A percentile compares a stretch with the other conserved stretches of the same genome.
phyloP scores from a whole-genome alignment of 306 rosid species.

The Medicago arabica region DNA sequence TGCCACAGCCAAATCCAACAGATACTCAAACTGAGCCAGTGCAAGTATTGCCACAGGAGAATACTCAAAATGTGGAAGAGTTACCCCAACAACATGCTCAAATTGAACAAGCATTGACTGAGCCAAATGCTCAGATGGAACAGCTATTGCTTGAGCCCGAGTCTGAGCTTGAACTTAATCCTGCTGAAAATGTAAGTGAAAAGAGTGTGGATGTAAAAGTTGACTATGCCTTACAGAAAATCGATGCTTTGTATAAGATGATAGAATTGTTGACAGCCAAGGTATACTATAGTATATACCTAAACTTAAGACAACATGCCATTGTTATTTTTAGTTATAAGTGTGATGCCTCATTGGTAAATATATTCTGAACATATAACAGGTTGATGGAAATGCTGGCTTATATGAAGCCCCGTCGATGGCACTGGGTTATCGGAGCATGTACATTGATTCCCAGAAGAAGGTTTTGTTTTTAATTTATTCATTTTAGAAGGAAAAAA shows the following conservation, averaged over 20 bases:
- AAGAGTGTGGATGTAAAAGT: conserved; percentile 55
- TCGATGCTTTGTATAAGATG: conserved; percentile 49
- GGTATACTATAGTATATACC: conserved; percentile 47
- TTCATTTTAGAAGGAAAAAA: not conserved
- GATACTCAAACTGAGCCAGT: not conserved
- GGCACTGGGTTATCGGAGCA: conserved; percentile 39
- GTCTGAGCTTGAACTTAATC: conserved; percentile 34
- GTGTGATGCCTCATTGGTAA: not conserved
- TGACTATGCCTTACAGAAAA: conserved; percentile 44
- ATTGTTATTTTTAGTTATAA: not conserved
- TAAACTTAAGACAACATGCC: not conserved
- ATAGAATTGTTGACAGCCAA: conserved; percentile 46
- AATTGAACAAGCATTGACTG: conserved; percentile 31
- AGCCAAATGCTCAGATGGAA: conserved; percentile 21
- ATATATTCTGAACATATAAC: conserved; percentile 28
- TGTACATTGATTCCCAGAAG: conserved; percentile 65
- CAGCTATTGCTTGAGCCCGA: conserved; percentile 32
- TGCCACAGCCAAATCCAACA: conserved; percentile 28
- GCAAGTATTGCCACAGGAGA: not conserved
- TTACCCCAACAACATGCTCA: not conserved
- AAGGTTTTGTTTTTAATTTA: conserved; percentile 51
- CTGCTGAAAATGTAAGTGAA: conserved; percentile 26
- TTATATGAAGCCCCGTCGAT: conserved; percentile 39
- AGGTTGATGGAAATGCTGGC: conserved; percentile 45
- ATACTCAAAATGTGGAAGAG: not conserved